Base-by-base conservation (phyloP, 2,329 filamentous ascomycete genomes). In the Fusarium bactridioides region DNA sequence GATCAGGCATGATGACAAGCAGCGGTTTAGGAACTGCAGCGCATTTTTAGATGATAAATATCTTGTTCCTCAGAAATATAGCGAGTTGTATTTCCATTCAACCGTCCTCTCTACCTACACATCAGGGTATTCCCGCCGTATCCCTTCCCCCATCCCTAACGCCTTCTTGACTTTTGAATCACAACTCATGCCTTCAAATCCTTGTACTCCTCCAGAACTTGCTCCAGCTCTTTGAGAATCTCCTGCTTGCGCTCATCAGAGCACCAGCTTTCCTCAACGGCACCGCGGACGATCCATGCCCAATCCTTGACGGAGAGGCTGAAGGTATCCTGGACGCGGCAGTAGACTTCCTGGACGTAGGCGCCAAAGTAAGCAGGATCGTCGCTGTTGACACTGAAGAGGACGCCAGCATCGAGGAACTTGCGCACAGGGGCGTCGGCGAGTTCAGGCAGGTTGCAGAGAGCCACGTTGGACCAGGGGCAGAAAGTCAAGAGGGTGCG, bases 341-440 rank as follows among this genome's bases (percentile, higher is more conserved):
- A 91, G 66, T 78, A 94, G 74, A 94, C 94, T 75, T 93, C 91
- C 57, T 92, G 82, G 59, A 94, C 88, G 79, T 94, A 94, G 0
- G 89, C 91, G 7, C 92, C 91, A 82, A 95, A 94, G 78, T 93
- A 93, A 16, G 90, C 91, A 66, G 91, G 91, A 77, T 93, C 91
- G 77, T 94, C 92, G 73, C 89, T 92, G 80, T 94, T 94, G 79
- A 94, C 88, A 62, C 89, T 92, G 80, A 94, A 93, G 68, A 83
- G 85, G 43, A 94, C 89, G 1, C 90, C 89, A 10, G 83, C 83
- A 44, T 92, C 87, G 25, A 94, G 80, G 73, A 93, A 91, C 58
- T 82, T 83, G 19, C 89, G 84, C 66, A 94, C 86, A 0, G 92
- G 91, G 16, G 85, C 84, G 10, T 80, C 78, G 15, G 70, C 64